Base-by-base conservation (phyloP, 768 basidiomycete genomes). In the Naematelia encephala region DNA sequence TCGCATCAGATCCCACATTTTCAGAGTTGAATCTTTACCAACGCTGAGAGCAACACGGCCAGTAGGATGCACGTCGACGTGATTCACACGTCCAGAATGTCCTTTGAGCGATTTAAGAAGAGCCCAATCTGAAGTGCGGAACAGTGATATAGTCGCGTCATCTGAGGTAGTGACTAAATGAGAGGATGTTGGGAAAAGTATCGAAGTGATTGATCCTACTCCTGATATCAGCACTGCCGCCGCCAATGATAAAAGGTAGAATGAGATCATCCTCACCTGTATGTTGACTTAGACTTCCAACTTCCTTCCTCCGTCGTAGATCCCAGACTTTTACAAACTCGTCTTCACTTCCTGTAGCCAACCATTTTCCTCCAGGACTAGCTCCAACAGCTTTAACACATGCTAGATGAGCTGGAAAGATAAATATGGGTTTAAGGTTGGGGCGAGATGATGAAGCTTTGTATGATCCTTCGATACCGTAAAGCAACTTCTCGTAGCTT, bases 1-100 rank as follows among this genome's bases (percentile, higher is more conserved):
- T 46, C 93, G 81, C 90, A 97, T 93, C 50, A 99, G 80, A 80
- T 99, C 96, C 96, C 96, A 99, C 93, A 99, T 96, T 44, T 92
- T 83, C 59, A 98, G 65, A 2, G 89, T 90, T 63, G 83, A 82
- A 70, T 98, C 96, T 69, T 86, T 87, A 5, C 96, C 94, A 0
- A 97, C 91, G 61, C 87, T 91, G 42, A 99, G 77, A 0, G 87
- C 93, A 16, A 97, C 84, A 68, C 97, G 89, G 4, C 93, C 90
- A 0, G 89, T 88, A 0, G 91, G 94, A 70, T 99, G 96, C 2
- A 97, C 86, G 1, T 90, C 89, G 34, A 96, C 83, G 29, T 84
- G 83, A 74, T 97, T 97, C 60, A 98, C 86, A 23, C 89, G 85
- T 0, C 89, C 93, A 60, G 91, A 93, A 79, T 99, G 96, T 0